Base-by-base conservation (phyloP, 176 grass and related monocot species). In the Ensete ventricosum region DNA sequence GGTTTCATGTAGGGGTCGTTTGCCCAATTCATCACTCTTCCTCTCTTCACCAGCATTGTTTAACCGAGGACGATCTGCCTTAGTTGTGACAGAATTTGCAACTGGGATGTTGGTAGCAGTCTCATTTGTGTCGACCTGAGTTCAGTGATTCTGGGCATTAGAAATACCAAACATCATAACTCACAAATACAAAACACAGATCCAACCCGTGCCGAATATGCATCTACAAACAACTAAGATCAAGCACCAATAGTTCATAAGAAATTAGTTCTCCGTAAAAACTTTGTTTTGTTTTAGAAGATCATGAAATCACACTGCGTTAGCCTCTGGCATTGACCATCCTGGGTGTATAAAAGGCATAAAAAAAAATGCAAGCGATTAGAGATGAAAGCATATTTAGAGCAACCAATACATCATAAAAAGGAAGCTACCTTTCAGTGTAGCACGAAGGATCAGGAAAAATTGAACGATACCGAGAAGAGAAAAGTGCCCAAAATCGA, bases 61-160 rank as follows among this genome's bases (percentile, higher is more conserved):
- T 14, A 49, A 57, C 27, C 67, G 77, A 62, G 55, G 64, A 48
- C 69, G 71, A 65, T 51, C 64, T 70, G 59, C 51, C 76, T 85
- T 66, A 64, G n/a, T 69, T 63, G 21, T 62, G 75, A 66, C 71
- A 70, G 80, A 9, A 29, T 79, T 69, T 13, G 9, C n/a, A 14
- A 53, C 27, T 50, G n/a, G 34, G 43, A 12, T 83, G 53, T 55
- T 52, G 13, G 79, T 78, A 19, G 51, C 72, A 72, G 55, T 68
- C 24, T 17, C 55, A 62, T 72, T 43, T 17, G 29, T 23, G 50
- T 21, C 24, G 11, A 69, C 81, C 89, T 92, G 81, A 72, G 83
- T 77, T 55, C 2, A 77, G 54, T 73, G 69, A 13, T 21, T n/a
- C 16, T 9, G 6, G 25, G 17, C 9, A 51, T 70, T 20, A 70